These are phyloP conservation scores for Pleurotus pulmonarius DNA, from an alignment of 768 basidiomycete species.

Conservation along the genomic window DNA sequence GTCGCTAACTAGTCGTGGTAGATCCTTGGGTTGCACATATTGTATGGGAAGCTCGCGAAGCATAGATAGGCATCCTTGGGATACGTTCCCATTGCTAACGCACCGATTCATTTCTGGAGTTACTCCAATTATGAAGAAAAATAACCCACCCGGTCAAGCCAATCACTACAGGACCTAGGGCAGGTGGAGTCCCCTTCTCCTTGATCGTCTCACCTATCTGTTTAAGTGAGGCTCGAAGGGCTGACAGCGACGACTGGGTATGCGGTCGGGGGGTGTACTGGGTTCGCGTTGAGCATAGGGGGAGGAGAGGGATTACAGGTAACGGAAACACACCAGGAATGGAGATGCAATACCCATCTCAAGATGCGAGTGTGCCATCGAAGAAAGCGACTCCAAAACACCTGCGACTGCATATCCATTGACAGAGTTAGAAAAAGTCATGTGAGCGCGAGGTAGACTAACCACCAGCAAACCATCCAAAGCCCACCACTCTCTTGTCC, in stretches of 20 bases:
- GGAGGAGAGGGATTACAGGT: neutral
- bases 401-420: constrained; percentile 59
- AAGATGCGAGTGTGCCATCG: constrained; percentile 77
- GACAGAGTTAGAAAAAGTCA: neutral
- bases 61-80: constrained; percentile 72
- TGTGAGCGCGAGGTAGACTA: constrained; percentile 14
- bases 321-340: constrained; percentile 57
- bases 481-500: constrained; percentile 80
- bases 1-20: constrained; percentile 51
- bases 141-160: constrained; percentile 73
- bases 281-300: neutral
- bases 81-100: constrained; percentile 74
- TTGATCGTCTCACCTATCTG: constrained; percentile 55
- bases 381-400: constrained; percentile 73
- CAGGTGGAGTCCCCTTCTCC: constrained; percentile 53
- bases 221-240: constrained; percentile 49
- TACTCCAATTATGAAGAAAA: neutral
- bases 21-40: constrained; percentile 50
- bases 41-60: constrained; percentile 67
- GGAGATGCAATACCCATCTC: constrained; percentile 79
- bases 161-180: constrained; percentile 73
- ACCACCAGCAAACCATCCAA: constrained; percentile 94
- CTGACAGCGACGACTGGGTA: constrained; percentile 55
- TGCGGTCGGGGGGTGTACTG: constrained; percentile 82
- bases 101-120: constrained; percentile 2